phyloP scores from a whole-genome alignment of 306 rosid genomes.

The Potentilla sterilis region DNA sequence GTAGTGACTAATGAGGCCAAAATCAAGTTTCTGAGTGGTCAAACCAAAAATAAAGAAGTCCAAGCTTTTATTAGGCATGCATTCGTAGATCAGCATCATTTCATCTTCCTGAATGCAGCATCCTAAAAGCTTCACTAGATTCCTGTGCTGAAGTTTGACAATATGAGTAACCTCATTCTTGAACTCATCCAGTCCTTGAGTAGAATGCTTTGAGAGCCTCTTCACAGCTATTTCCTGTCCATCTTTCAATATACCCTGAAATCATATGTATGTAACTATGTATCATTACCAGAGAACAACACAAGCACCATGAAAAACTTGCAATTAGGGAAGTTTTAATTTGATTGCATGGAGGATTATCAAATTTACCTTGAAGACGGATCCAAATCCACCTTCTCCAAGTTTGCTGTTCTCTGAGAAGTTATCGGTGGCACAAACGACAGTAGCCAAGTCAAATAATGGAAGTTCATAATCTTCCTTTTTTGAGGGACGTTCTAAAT shows the following conservation, averaged over 20 bases:
- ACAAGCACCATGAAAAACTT: not conserved
- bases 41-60: slow-evolving; percentile 10
- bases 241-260: not conserved
- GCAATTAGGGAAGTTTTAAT: not conserved
- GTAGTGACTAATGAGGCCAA: not conserved
- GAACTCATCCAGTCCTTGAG: slow-evolving; percentile 12
- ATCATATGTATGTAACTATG: not conserved
- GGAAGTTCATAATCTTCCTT: slow-evolving; percentile 3
- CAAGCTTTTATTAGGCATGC: slow-evolving; percentile 13
- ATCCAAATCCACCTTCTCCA: slow-evolving; percentile 7
- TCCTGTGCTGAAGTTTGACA: slow-evolving; percentile 17
- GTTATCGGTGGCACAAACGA: not conserved
- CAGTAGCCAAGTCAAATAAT: slow-evolving; percentile 9
- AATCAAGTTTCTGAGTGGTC: not conserved
- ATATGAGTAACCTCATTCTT: slow-evolving; percentile 18
- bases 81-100: slow-evolving; percentile 10
- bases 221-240: slow-evolving; percentile 15
- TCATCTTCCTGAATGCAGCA: slow-evolving; percentile 10
- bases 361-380: slow-evolving; percentile 3
- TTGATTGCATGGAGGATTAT: not conserved
- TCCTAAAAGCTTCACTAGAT: slow-evolving; percentile 8
- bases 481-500: not conserved
- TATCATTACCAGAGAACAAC: not conserved
- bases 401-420: not conserved
- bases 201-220: not conserved